These are phyloP conservation scores for Heliamphora exappendiculata DNA, from an alignment of 148 eudicot genomes.

Conservation along the genomic window DNA sequence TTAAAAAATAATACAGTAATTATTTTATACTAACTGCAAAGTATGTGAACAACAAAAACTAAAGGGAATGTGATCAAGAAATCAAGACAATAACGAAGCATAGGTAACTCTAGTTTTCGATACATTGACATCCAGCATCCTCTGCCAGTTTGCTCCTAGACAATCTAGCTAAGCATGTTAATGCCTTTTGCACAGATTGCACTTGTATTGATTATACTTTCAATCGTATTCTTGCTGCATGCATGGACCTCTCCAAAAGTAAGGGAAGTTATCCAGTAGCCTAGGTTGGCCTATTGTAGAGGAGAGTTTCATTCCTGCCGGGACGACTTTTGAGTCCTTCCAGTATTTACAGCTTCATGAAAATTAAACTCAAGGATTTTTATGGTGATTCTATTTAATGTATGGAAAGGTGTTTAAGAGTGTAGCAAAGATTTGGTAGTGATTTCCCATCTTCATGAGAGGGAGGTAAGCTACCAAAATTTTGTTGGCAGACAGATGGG, in stretches of 20 bases:
- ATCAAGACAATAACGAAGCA: neutral
- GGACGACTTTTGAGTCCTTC: constrained; percentile 33
- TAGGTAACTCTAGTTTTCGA: neutral
- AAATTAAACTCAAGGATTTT: constrained; percentile 27
- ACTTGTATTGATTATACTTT: constrained; percentile 4
- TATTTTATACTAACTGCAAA: neutral
- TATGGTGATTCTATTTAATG: constrained; percentile 6
- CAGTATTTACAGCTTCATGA: constrained; percentile 40
- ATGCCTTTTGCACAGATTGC: constrained; percentile 10
- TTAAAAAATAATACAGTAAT: neutral
- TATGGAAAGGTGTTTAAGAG: constrained; percentile 50
- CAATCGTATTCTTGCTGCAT: constrained; percentile 13
- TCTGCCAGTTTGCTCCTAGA: neutral
- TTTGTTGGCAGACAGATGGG: constrained; percentile 42
- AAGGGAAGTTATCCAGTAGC: constrained; percentile 38
- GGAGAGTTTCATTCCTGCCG: constrained; percentile 34
- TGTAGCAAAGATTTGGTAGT: constrained; percentile 25
- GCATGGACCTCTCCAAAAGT: constrained; percentile 25
- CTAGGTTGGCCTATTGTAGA: constrained; percentile 47
- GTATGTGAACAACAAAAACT: neutral
- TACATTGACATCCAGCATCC: neutral
- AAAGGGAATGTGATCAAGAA: neutral
- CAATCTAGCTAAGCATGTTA: constrained; percentile 11
- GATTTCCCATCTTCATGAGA: constrained; percentile 34
- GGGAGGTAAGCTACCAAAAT: constrained; percentile 49